Evolutionary conservation across 2,329 filamentous ascomycete species (phyloP).

Genomic region (Neonectria punicea): DNA sequence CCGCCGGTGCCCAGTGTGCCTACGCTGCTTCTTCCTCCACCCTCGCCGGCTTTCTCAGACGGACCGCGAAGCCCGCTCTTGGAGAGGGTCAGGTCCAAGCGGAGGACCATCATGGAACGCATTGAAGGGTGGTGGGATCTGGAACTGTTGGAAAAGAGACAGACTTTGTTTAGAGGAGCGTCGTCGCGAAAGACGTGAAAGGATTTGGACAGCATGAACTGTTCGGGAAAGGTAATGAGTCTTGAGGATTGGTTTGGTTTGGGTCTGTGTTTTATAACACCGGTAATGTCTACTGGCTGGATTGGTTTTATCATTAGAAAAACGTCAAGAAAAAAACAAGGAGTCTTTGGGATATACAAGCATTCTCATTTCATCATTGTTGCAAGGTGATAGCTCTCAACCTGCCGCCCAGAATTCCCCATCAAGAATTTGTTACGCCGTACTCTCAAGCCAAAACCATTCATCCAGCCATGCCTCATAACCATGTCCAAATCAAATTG

Average conservation of each 20-base stretch:
- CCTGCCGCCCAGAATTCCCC: not conserved
- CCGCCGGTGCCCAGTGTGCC: conserved; percentile 46
- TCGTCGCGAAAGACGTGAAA: conserved; percentile 25
- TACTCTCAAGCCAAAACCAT: not conserved
- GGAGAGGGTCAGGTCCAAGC: conserved; percentile 47
- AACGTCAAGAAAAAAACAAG: conserved; percentile 28
- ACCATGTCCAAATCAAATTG: conserved; percentile 1
- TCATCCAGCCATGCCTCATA: conserved; percentile 5
- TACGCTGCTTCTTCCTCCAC: conserved; percentile 32
- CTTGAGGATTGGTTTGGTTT: conserved; percentile 27
- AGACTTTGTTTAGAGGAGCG: conserved; percentile 46
- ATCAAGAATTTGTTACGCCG: conserved; percentile 6
- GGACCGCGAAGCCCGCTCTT: conserved; percentile 41
- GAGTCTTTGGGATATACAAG: conserved; percentile 14
- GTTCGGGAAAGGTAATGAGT: conserved; percentile 24
- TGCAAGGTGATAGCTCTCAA: conserved; percentile 1
- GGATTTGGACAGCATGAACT: conserved; percentile 16
- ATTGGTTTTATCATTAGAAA: conserved; percentile 34
- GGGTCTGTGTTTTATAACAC: conserved; percentile 20
- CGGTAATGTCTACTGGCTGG: conserved; percentile 46
- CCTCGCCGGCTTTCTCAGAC: conserved; percentile 32
- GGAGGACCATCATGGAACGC: conserved; percentile 59
- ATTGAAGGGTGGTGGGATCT: conserved; percentile 68
- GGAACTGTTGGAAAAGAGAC: conserved; percentile 58
- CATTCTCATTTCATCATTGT: not conserved